A percentile compares a stretch with the other conserved stretches of the same genome.
Evolutionary conservation across 345 rosid species (phyloP).

Genomic region (Citrus inodora): DNA sequence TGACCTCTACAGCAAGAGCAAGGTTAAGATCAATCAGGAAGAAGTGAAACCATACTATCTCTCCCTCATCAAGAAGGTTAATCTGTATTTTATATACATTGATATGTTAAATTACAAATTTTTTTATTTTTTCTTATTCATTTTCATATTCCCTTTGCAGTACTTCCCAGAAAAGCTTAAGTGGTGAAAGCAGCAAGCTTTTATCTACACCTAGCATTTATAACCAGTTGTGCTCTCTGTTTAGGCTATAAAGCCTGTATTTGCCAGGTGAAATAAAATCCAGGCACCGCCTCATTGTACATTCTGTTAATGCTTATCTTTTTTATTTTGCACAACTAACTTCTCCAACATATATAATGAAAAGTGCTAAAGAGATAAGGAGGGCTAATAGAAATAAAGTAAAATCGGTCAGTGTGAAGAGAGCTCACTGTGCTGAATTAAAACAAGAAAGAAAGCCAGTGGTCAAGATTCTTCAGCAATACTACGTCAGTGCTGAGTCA

Average conservation of each 20-base stretch:
- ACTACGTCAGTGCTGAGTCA: too few relatives aligned
- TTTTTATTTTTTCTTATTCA: not conserved
- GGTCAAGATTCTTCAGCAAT: too few relatives aligned
- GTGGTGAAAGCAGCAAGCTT: slow-evolving; percentile 22
- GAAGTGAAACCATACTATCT: slow-evolving; percentile 60
- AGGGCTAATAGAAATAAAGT: too few relatives aligned
- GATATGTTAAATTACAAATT: not conserved
- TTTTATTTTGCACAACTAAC: too few relatives aligned
- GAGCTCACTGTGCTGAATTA: too few relatives aligned
- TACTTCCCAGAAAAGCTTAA: slow-evolving; percentile 28
- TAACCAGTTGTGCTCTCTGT: not conserved
- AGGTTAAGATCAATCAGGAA: slow-evolving; percentile 31
- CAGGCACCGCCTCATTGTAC: not conserved
- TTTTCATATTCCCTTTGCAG: slow-evolving; percentile 9
- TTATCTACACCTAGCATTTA: not conserved
- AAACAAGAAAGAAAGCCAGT: too few relatives aligned
- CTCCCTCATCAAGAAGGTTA: slow-evolving; percentile 49
- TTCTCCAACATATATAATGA: too few relatives aligned
- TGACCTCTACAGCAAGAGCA: slow-evolving; percentile 69
- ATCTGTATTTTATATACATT: slow-evolving; percentile 1
- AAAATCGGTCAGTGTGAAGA: too few relatives aligned
- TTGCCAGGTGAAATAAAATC: not conserved
- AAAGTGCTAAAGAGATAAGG: too few relatives aligned
- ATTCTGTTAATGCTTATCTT: too few relatives aligned
- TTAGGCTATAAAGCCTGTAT: not conserved